A percentile compares a stretch with the other conserved stretches of the same genome.
Conservation (phyloP, 2,329 filamentous ascomycete genomes). For the Clonostachys chloroleuca region DNA sequence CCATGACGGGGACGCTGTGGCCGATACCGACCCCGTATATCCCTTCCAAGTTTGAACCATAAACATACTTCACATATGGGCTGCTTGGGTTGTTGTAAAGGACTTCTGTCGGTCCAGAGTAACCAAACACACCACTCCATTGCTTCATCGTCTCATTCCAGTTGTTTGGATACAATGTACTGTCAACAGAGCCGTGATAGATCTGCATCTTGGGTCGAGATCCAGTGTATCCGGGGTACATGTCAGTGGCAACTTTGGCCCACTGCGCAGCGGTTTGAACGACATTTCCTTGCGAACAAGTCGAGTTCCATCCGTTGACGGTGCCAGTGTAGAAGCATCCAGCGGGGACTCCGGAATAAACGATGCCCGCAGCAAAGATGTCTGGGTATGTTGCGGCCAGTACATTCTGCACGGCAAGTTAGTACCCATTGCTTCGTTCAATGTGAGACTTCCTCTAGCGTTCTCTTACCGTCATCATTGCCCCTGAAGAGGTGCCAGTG, state of each 20-base stretch:
- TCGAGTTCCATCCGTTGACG: constrained; percentile 42
- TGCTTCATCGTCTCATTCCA: constrained; percentile 54
- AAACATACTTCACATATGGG: constrained; percentile 22
- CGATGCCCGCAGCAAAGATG: constrained; percentile 36
- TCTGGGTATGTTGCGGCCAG: constrained; percentile 41
- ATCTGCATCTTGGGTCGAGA: constrained; percentile 50
- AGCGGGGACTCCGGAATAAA: constrained; percentile 36
- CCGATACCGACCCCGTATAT: constrained; percentile 22
- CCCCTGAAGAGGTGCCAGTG: constrained; percentile 42
- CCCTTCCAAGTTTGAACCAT: constrained; percentile 22
- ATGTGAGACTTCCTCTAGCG: neutral
- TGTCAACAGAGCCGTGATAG: constrained; percentile 50
- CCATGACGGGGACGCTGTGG: constrained; percentile 21
- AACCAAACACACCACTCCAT: constrained; percentile 46
- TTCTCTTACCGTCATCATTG: constrained; percentile 39
- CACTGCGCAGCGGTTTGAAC: constrained; percentile 38
- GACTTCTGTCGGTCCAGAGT: constrained; percentile 15
- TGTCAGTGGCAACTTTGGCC: constrained; percentile 36
- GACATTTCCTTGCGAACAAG: constrained; percentile 41
- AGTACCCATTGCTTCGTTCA: neutral
- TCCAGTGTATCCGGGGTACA: constrained; percentile 46
- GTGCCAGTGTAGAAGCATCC: constrained; percentile 37
- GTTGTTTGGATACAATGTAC: constrained; percentile 45
- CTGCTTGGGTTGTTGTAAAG: constrained; percentile 17
- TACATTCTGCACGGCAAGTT: constrained; percentile 26